Base-by-base conservation (phyloP, 805 yeast species). In the Ogataea siamensis region DNA sequence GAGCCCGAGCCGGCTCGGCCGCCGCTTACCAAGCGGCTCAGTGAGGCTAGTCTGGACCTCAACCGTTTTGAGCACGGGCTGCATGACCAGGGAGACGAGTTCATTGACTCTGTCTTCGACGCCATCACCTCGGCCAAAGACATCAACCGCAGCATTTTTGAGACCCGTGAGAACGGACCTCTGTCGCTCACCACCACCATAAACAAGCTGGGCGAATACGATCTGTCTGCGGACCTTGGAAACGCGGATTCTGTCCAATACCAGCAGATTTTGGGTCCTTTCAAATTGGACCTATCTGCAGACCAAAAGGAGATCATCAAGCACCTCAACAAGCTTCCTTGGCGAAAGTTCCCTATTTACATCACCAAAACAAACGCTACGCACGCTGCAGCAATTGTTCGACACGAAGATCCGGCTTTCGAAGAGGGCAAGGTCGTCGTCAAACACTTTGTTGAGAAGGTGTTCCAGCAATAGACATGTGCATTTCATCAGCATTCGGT, bases 321-420 rank as follows among this genome's bases (percentile, higher is more conserved):
- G 19, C 68, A 71, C 35, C 68, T 87, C 55, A 86, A 86, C 57
- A 48, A 59, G 3, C 56, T 85, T 4, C 52, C 63, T 2, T 87
- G 95, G 95, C 58, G 64, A 28, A 87, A 85, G 55, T 81, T 61
- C 49, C 89, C 93, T 0, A 70, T 87, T 18, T 71, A 80, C 42
- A 82, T 87, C 41, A 70, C 80, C 25, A 64, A 73, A 20, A 80
- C 91, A 5, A 70, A 70, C 33, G 74, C 79, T 29, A 74, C 94
- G 1, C 96, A 87, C 54, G 87, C 94, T 1, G 94, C 93, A 2
- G 80, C 87, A 2, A 83, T 87, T 42, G 85, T 80, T 28, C 71
- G 95, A 34, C 76, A 71, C 45, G 63, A 64, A 16, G 74, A 72
- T 20, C 68, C 70, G 8, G 69, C 70, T 8, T 79, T 81, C 45